These are phyloP conservation scores for Eimeria falciformis DNA, from an alignment of 169 alveolate genomes.

Conservation along the genomic window DNA sequence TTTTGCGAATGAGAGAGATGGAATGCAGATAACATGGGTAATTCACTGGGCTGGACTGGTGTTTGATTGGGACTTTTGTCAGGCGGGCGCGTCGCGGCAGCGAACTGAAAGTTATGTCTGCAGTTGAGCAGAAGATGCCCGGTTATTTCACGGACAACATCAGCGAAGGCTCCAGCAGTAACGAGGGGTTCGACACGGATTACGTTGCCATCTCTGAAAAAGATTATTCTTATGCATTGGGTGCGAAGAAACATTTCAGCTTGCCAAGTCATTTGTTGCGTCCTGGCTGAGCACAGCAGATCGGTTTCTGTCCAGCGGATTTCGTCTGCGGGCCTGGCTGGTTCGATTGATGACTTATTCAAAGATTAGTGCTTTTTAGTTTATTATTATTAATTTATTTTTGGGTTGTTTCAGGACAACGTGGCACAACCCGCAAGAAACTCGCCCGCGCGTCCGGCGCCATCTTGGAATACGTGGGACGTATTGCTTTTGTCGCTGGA, in stretches of 20 bases:
- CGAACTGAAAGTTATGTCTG: slow-evolving; percentile 77
- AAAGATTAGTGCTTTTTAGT: no score
- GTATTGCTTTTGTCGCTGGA: slow-evolving; percentile 75
- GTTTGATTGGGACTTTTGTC: neutral
- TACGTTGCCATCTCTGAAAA: slow-evolving; percentile 38
- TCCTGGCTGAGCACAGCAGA: no score
- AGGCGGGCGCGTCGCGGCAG: slow-evolving; percentile 78
- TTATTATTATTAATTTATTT: no score
- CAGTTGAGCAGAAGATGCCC: slow-evolving; percentile 79
- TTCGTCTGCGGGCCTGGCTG: no score
- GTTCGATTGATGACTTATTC: no score
- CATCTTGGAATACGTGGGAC: slow-evolving; percentile 81
- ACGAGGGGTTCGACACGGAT: slow-evolving; percentile 71
- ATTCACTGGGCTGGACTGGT: no score
- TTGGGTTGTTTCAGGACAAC: slow-evolving; percentile 45
- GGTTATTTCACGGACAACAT: slow-evolving; percentile 77
- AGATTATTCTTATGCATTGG: slow-evolving; percentile 82
- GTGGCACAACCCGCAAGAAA: slow-evolving; percentile 84
- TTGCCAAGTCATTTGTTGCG: no score
- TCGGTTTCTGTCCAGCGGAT: no score
- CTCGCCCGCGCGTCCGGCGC: slow-evolving; percentile 85
- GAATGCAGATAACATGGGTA: neutral
- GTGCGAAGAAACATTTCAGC: no score
- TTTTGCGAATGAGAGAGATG: neutral
- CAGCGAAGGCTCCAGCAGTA: slow-evolving; percentile 39